Conservation (phyloP, 164 flowering plant species). For the Nymphaea thermarum region DNA sequence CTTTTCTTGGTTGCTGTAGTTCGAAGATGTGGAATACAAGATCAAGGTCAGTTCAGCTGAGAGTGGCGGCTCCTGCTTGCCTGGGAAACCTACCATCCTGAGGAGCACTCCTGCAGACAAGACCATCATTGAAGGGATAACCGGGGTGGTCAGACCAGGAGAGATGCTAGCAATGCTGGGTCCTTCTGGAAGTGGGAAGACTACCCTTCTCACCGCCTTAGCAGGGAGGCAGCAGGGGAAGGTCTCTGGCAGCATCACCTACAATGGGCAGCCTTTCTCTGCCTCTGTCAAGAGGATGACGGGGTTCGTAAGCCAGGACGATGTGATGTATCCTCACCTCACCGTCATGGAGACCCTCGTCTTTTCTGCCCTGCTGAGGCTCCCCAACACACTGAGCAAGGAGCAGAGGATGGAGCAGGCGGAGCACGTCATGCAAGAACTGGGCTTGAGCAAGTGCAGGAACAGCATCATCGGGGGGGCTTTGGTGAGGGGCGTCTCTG, state of each 20-base stretch:
- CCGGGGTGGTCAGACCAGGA: slow-evolving; percentile 62
- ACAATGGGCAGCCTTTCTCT: slow-evolving; percentile 57
- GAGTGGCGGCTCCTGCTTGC: slow-evolving; percentile 10
- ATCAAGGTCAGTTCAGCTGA: slow-evolving; percentile 13
- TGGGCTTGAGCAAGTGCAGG: slow-evolving; percentile 57
- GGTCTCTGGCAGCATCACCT: slow-evolving; percentile 49
- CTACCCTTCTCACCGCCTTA: slow-evolving; percentile 73
- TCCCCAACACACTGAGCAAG: slow-evolving; percentile 38
- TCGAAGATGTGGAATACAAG: slow-evolving; percentile 53
- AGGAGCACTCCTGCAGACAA: slow-evolving; percentile 14
- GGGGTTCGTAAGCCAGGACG: slow-evolving; percentile 83
- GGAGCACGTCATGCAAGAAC: slow-evolving; percentile 44
- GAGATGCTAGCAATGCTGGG: slow-evolving; percentile 91
- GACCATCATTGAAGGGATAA: slow-evolving; percentile 44
- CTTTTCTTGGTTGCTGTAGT: slow-evolving; percentile 26
- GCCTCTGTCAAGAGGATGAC: slow-evolving; percentile 45
- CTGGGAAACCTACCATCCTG: slow-evolving; percentile 19
- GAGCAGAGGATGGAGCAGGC: slow-evolving; percentile 54
- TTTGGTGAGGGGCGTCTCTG: slow-evolving; percentile 65
- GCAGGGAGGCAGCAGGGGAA: slow-evolving; percentile 57
- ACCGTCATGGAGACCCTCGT: slow-evolving; percentile 74
- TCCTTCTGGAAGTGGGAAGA: slow-evolving; percentile 91
- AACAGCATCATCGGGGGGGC: slow-evolving; percentile 57
- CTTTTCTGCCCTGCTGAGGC: slow-evolving; percentile 56
- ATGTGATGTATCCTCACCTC: slow-evolving; percentile 74